Evolutionary conservation across 2,329 filamentous ascomycete genomes (phyloP).

Genomic region (Penicillium digitatum): DNA sequence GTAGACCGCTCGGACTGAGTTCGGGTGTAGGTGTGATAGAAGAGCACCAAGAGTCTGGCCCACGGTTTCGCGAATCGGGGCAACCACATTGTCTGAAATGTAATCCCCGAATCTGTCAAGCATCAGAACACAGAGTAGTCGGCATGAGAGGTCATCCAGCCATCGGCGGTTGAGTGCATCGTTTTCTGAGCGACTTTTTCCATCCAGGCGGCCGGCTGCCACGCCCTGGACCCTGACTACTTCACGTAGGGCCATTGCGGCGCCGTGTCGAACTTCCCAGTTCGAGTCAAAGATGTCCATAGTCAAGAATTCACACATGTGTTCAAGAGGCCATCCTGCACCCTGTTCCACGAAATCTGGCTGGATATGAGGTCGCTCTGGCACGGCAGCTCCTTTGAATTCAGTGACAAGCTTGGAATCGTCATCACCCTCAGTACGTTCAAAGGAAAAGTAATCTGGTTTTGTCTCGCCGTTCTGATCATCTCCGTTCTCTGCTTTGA

Average conservation of each 20-base stretch:
- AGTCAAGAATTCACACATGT: slow-evolving; percentile 88
- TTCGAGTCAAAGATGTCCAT: slow-evolving; percentile 88
- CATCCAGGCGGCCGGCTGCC: slow-evolving; percentile 74
- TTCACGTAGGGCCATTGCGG: slow-evolving; percentile 90
- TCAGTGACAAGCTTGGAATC: slow-evolving; percentile 90
- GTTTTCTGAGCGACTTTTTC: slow-evolving; percentile 70
- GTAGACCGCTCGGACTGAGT: slow-evolving; percentile 81
- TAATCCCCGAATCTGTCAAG: slow-evolving; percentile 97
- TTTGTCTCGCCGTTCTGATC: slow-evolving; percentile 60
- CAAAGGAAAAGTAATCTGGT: slow-evolving; percentile 85
- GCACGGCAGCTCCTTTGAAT: slow-evolving; percentile 78
- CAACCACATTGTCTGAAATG: slow-evolving; percentile 93
- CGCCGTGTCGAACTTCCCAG: slow-evolving; percentile 95
- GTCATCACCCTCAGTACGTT: slow-evolving; percentile 76
- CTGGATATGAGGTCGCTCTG: slow-evolving; percentile 83
- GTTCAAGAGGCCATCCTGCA: slow-evolving; percentile 87
- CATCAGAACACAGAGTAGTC: slow-evolving; percentile 93
- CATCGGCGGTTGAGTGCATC: slow-evolving; percentile 74
- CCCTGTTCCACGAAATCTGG: slow-evolving; percentile 72
- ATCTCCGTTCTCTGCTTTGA: slow-evolving; percentile 59
- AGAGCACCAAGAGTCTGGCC: slow-evolving; percentile 90
- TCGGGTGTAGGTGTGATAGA: slow-evolving; percentile 73
- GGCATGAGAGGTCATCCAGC: slow-evolving; percentile 93
- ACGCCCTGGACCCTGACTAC: slow-evolving; percentile 85
- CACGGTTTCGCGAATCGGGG: slow-evolving; percentile 90